phyloP scores from a whole-genome alignment of 306 rosid genomes.

The Ammopiptanthus mongolicus region DNA sequence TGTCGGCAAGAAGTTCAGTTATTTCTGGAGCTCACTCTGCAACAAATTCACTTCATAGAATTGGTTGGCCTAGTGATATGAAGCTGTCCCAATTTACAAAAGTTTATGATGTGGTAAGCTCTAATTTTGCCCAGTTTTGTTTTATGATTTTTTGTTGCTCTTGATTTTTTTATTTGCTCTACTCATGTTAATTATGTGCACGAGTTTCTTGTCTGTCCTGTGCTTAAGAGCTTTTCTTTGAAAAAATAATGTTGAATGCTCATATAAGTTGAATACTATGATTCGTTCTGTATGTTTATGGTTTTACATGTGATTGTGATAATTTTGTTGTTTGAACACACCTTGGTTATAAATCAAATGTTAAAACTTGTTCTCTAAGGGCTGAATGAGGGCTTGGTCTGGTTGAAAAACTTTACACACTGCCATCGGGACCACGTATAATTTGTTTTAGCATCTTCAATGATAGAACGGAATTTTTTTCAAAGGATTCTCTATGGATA shows the following conservation, averaged over 20 bases:
- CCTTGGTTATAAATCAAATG: background rate
- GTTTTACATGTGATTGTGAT: background rate
- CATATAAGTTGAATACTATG: background rate
- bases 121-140: background rate
- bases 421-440: background rate
- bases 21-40: slow-evolving; percentile 88
- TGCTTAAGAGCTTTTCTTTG: background rate
- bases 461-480: background rate
- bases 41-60: slow-evolving; percentile 90
- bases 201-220: background rate
- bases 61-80: slow-evolving; percentile 67
- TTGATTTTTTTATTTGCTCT: background rate
- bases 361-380: background rate
- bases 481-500: background rate
- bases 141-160: slow-evolving; percentile 8
- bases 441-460: background rate
- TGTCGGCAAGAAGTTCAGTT: slow-evolving; percentile 76
- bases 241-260: background rate
- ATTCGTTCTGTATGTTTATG: background rate
- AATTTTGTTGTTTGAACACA: background rate
- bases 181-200: background rate
- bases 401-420: background rate
- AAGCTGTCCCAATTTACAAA: slow-evolving; percentile 34
- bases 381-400: background rate
- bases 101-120: slow-evolving; percentile 70